Evolutionary conservation across 805 yeast species (phyloP).

Genomic region (Monosporozyma servazzii): DNA sequence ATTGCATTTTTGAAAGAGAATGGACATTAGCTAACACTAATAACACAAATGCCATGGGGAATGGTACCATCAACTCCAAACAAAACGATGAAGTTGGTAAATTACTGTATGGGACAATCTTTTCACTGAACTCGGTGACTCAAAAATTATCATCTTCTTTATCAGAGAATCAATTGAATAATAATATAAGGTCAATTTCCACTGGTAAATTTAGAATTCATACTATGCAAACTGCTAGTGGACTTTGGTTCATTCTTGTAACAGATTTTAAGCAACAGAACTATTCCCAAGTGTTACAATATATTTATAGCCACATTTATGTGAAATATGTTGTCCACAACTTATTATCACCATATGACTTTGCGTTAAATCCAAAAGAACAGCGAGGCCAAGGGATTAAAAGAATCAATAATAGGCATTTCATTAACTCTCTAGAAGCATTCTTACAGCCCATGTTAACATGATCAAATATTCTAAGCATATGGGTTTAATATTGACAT

Average conservation of each 20-base stretch:
- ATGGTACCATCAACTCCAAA: constrained; percentile 39
- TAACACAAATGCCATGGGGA: neutral
- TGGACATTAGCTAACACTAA: constrained; percentile 38
- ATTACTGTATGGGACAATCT: constrained; percentile 75
- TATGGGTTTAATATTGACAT: neutral
- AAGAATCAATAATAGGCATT: constrained; percentile 24
- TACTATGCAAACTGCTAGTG: constrained; percentile 69
- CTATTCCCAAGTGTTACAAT: constrained; percentile 22
- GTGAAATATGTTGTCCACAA: constrained; percentile 25
- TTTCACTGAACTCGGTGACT: constrained; percentile 69
- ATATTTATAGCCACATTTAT: constrained; percentile 27
- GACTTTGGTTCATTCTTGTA: constrained; percentile 63
- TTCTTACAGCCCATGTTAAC: constrained; percentile 26
- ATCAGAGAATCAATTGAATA: constrained; percentile 25
- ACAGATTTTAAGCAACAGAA: constrained; percentile 44
- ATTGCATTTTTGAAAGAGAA: constrained; percentile 75
- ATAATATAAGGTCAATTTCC: constrained; percentile 34
- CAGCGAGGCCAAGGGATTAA: constrained; percentile 27
- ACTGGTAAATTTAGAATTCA: constrained; percentile 76
- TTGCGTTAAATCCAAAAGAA: constrained; percentile 23
- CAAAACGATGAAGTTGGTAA: constrained; percentile 66
- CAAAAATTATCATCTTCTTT: constrained; percentile 34
- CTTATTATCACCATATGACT: constrained; percentile 26
- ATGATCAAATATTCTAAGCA: constrained; percentile 5
- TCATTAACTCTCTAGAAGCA: constrained; percentile 22